phyloP scores from a whole-genome alignment of 1,284 basidiomycete genomes.

The Kwoniella shivajii region DNA sequence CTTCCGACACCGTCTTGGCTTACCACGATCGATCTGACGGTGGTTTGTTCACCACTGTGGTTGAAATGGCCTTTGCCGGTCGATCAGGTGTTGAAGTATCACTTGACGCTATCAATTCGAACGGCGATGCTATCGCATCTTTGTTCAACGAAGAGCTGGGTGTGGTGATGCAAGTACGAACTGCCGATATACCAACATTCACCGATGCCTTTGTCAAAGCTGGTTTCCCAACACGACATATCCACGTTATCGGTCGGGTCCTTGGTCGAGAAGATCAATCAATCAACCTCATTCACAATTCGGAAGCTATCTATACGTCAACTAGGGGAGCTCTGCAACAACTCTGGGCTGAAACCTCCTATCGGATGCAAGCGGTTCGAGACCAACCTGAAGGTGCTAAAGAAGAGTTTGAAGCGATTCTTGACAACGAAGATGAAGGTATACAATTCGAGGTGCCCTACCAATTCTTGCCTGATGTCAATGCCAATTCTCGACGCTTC shows the following conservation, averaged over 20 bases:
- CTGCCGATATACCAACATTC: conserved; percentile 64
- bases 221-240: conserved; percentile 71
- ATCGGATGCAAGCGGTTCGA: conserved; percentile 83
- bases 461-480: conserved; percentile 60
- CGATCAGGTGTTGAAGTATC: conserved; percentile 66
- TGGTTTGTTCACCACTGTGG: conserved; percentile 85
- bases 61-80: conserved; percentile 97
- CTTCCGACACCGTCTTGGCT: conserved; percentile 72
- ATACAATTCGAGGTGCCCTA: conserved; percentile 71
- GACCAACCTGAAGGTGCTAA: conserved; percentile 78
- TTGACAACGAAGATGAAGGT: conserved; percentile 66
- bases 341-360: conserved; percentile 93
- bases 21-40: conserved; percentile 99
- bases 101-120: conserved; percentile 56
- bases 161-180: conserved; percentile 82
- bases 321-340: conserved; percentile 75
- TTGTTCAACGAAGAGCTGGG: conserved; percentile 98
- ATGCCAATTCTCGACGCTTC: conserved; percentile 28
- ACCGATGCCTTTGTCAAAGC: conserved; percentile 64
- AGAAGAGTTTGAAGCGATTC: conserved; percentile 82
- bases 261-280: conserved; percentile 63
- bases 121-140: conserved; percentile 64
- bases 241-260: conserved; percentile 76
- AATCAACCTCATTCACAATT: conserved; percentile 64
- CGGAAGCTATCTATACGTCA: conserved; percentile 64